phyloP scores from a whole-genome alignment of 169 alveolate species.

The Eimeria falciformis region DNA sequence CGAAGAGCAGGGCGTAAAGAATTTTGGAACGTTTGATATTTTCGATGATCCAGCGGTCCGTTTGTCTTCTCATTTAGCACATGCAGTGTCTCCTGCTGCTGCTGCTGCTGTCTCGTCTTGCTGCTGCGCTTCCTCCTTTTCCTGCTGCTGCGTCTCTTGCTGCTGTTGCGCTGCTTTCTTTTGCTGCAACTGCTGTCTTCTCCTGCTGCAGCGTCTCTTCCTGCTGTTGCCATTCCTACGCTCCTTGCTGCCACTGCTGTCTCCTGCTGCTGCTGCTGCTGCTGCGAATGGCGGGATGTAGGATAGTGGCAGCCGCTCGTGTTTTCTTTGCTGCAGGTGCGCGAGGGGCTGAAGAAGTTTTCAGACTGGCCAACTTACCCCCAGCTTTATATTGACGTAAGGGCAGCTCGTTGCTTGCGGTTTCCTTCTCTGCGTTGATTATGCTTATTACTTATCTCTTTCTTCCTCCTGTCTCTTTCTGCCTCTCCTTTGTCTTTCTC shows the following conservation, averaged over 20 bases:
- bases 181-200: neutral
- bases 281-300: neutral
- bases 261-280: constrained; percentile 38
- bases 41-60: constrained; percentile 45
- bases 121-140: neutral
- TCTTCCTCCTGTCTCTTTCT: too few relatives aligned
- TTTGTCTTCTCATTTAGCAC: neutral
- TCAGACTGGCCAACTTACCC: constrained; percentile 77
- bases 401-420: too few relatives aligned
- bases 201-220: neutral
- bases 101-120: neutral
- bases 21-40: constrained; percentile 61
- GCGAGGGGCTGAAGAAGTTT: constrained; percentile 66
- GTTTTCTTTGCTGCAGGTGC: neutral
- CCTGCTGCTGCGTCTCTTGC: neutral
- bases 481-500: too few relatives aligned
- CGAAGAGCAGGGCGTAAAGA: constrained; percentile 19
- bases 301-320: neutral
- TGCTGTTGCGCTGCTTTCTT: neutral
- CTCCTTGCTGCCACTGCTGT: neutral
- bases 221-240: neutral
- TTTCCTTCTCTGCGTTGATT: too few relatives aligned
- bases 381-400: constrained; percentile 62
- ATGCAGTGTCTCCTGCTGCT: neutral
- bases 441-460: too few relatives aligned